Percentiles rank a stretch among this genome's conserved stretches.
Conservation (phyloP, 108 stramenopile genomes). For the Skeletonema costatum region DNA sequence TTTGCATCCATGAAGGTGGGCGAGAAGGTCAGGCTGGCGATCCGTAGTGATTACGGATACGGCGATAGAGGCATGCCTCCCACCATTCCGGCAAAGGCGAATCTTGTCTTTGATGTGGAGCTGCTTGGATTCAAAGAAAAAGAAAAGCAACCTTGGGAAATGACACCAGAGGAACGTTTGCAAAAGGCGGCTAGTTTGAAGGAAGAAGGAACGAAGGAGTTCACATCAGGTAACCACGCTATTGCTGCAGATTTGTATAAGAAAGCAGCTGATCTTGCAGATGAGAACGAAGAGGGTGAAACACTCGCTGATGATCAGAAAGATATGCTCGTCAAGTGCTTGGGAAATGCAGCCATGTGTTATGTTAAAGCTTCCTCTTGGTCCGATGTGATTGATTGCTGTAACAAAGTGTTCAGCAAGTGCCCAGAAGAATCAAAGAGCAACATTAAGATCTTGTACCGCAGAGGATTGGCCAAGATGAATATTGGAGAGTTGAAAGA, state of each 20-base stretch:
- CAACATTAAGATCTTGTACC: conserved; percentile 93
- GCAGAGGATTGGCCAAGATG: conserved; percentile 78
- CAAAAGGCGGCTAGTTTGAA: conserved; percentile 82
- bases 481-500: conserved; percentile 88
- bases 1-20: conserved; percentile 90
- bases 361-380: conserved; percentile 82
- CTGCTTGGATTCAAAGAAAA: conserved; percentile 88
- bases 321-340: conserved; percentile 74
- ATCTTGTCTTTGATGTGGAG: conserved; percentile 95
- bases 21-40: conserved; percentile 80
- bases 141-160: conserved; percentile 85
- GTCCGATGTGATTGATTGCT: conserved; percentile 76
- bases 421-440: conserved; percentile 59
- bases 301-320: conserved; percentile 74
- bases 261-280: conserved; percentile 76
- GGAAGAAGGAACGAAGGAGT: conserved; percentile 81
- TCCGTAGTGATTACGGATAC: conserved; percentile 91
- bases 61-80: conserved; percentile 87
- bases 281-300: conserved; percentile 76
- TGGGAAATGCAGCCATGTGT: conserved; percentile 94
- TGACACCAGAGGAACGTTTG: conserved; percentile 82
- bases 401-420: conserved; percentile 78
- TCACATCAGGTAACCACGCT: conserved; percentile 72
- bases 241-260: conserved; percentile 86
- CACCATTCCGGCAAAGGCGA: conserved; percentile 87